A percentile compares a stretch with the other conserved stretches of the same genome.
phyloP scores from a whole-genome alignment of 257 asterid species.

The Gentiana dahurica region DNA sequence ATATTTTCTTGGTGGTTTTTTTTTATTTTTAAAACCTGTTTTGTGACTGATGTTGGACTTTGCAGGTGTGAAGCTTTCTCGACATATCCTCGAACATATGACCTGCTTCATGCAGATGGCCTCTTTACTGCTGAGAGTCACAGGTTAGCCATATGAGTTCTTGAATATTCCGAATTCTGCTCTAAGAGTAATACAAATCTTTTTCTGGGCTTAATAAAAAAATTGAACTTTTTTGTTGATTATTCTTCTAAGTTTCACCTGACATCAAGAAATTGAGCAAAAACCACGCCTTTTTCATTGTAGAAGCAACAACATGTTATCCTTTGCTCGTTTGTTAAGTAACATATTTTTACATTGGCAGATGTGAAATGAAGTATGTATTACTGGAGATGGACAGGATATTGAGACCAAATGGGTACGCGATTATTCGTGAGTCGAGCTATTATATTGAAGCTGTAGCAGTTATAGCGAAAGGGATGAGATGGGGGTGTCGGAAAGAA shows the following conservation, averaged over 20 bases:
- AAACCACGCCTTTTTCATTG: too few species aligned
- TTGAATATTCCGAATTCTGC: too few species aligned
- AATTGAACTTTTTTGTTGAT: too few species aligned
- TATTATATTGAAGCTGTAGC: slow-evolving; percentile 56
- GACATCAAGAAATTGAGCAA: too few species aligned
- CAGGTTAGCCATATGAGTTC: slow-evolving; percentile 26
- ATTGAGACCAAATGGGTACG: slow-evolving; percentile 82
- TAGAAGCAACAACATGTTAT: too few species aligned
- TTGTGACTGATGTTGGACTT: background rate
- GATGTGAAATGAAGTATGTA: slow-evolving; percentile 92
- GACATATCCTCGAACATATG: slow-evolving; percentile 93
- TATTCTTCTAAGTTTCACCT: too few species aligned
- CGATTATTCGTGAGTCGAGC: slow-evolving; percentile 73
- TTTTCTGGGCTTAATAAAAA: too few species aligned
- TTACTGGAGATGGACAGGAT: slow-evolving; percentile 94
- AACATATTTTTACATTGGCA: slow-evolving; percentile 10
- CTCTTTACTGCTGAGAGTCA: slow-evolving; percentile 89
- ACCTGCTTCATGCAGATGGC: slow-evolving; percentile 81
- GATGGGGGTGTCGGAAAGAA: slow-evolving; percentile 85
- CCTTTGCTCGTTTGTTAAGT: background rate
- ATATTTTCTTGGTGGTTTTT: background rate
- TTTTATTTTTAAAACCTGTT: too few species aligned
- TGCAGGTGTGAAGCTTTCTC: slow-evolving; percentile 96
- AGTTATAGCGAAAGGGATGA: slow-evolving; percentile 72
- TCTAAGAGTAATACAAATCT: too few species aligned